phyloP scores from a whole-genome alignment of 2,329 filamentous ascomycete genomes.

The Magnaporthiopsis rhizophila region DNA sequence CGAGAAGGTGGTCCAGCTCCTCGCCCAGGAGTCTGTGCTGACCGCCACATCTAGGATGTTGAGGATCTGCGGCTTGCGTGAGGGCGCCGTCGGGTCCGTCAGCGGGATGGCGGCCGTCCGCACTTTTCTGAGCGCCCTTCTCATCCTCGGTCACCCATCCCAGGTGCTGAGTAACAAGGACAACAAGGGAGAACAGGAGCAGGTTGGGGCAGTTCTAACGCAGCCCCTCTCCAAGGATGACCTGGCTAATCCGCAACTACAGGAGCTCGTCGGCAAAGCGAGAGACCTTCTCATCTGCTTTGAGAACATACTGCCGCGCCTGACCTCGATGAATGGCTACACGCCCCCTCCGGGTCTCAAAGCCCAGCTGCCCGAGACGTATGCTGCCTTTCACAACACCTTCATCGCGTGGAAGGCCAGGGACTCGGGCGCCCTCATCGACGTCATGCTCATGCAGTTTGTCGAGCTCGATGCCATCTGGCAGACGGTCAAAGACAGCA shows the following conservation, averaged over 20 bases:
- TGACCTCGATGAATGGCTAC: slow-evolving; percentile 59
- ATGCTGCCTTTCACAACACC: slow-evolving; percentile 67
- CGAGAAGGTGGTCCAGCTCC: slow-evolving; percentile 61
- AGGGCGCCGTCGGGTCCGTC: slow-evolving; percentile 54
- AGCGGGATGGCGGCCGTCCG: slow-evolving; percentile 63
- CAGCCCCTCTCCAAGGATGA: slow-evolving; percentile 41
- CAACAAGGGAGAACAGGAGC: slow-evolving; percentile 44
- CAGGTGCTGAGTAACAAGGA: slow-evolving; percentile 71
- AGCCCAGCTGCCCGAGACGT: slow-evolving; percentile 57
- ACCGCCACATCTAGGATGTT: slow-evolving; percentile 58
- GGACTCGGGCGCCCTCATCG: slow-evolving; percentile 68
- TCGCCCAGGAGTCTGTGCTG: slow-evolving; percentile 60
- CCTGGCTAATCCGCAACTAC: slow-evolving; percentile 52
- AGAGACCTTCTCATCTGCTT: slow-evolving; percentile 72
- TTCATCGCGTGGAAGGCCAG: slow-evolving; percentile 80
- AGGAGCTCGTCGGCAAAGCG: slow-evolving; percentile 70
- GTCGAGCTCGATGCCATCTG: slow-evolving; percentile 78
- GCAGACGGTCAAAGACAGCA: slow-evolving; percentile 73
- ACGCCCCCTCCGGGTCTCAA: slow-evolving; percentile 55
- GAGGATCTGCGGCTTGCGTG: slow-evolving; percentile 60
- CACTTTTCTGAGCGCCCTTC: slow-evolving; percentile 71
- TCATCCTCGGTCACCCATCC: slow-evolving; percentile 71
- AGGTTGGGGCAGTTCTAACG: slow-evolving; percentile 36
- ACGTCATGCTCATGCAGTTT: slow-evolving; percentile 81
- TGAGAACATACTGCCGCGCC: slow-evolving; percentile 60